Base-by-base conservation (phyloP, 2,329 filamentous ascomycete species). In the Apiospora rasikravindrae region DNA sequence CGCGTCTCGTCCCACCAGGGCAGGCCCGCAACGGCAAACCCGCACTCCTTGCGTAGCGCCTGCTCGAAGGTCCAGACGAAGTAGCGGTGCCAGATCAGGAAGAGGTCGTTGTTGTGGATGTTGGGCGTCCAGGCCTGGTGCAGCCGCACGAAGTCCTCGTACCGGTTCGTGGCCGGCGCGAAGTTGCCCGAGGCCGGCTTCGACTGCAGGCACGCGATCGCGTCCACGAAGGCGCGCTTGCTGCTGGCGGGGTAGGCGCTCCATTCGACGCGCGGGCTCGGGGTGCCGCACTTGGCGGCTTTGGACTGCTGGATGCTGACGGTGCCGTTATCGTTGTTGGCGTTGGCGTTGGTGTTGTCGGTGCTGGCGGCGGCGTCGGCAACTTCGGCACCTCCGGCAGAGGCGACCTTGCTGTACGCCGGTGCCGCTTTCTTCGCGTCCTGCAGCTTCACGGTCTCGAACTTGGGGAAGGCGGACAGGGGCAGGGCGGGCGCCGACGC, bases 1-100 rank as follows among this genome's bases (percentile, higher is more conserved):
- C 78, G 78, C 74, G 79, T 80, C 78, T 81, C 80, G 69, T 81
- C 79, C 80, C 80, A 81, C 78, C 78, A 81, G 42, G 78, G 76
- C 74, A 81, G 77, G 53, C 29, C 19, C 22, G 78, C 76, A 11
- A 75, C 45, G 75, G 76, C 73, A 73, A 80, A 80, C 61, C 78
- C 78, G 57, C 80, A 81, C 75, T 80, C 80, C 45, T 79, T 76
- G 26, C 80, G 78, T 24, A 81, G 73, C 24, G 78, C 69, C 72
- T 79, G 77, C 72, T 78, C 78, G 51, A 80, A 76, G 24, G 76
- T 74, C 76, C 78, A 80, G 19, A 77, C 73, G 74, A 76, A 81
- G 76, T 81, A 81, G 1, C 80, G 78, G 72, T 81, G 80, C 80
- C 80, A 81, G 45, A 80, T 67, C 5, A 80, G 77, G 73, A 81